Base-by-base conservation (phyloP, 192 early-diverging fungal species). In the Haplosporangium gracile region DNA sequence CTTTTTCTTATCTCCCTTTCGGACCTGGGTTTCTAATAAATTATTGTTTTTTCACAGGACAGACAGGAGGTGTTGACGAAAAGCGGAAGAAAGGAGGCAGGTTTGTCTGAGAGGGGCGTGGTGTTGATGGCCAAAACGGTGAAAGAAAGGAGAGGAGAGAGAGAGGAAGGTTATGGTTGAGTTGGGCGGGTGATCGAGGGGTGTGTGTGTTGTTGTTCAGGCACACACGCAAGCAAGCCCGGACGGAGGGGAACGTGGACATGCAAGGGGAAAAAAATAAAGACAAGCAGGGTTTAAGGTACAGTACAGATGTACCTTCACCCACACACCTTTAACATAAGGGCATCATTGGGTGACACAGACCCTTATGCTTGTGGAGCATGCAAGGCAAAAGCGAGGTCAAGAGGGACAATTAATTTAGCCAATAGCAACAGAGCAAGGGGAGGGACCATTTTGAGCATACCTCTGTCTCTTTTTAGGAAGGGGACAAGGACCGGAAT, bases 31-130 rank as follows among this genome's bases (percentile, higher is more conserved):
- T 10, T 65, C 60, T 29, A 65, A 65, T 65, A 65, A 65, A 32
- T 32, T 15, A 65, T 65, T 65, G 29, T 65, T 32, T 65, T 63
- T 65, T 65, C 60, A 65, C 60, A 65, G 60, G 60, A 65, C 26
- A 29, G 8, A 63, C 11, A 65, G 60, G 29, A 13, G 16, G 49
- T 51, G 16, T 22, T 4, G 49, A 5, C 20, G 18, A 2, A 51
- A 51, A 51, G 60, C 29, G 2, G 24, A 57, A 2, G 10, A 65
- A 32, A 32, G 26, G 60, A 11, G 60, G 55, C 5, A 26, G 9
- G n/a, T 53, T 20, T 22, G 51, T 53, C 51, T n/a, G n/a, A 4
- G 1, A 9, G 13, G n/a, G 26, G 26, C 16, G 29, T 65, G 60
- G 60, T 51, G 40, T 42, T 57, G 22, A 57, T 55, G 38, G 29